Percentiles rank a stretch among this genome's conserved stretches.
Evolutionary conservation across 345 rosid species (phyloP).

Genomic region (Limnanthes douglasii): DNA sequence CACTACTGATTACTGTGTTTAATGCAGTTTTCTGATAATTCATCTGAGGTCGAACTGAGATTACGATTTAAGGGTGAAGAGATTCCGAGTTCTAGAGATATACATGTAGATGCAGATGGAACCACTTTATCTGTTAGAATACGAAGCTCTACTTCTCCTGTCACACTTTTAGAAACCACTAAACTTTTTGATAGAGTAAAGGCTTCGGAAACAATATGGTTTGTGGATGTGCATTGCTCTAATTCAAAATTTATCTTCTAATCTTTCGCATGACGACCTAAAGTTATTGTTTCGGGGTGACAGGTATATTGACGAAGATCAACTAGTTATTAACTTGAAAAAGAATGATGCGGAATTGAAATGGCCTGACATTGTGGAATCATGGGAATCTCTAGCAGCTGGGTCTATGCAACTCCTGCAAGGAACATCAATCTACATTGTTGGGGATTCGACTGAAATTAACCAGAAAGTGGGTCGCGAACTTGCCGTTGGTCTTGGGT

Average conservation of each 20-base stretch:
- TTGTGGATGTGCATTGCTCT: conserved; percentile 9
- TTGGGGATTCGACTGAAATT: conserved; percentile 63
- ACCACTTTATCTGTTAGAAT: conserved; percentile 37
- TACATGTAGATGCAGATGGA: conserved; percentile 69
- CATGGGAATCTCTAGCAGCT: conserved; percentile 78
- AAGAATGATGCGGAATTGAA: conserved; percentile 70
- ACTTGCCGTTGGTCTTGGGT: conserved; percentile 82
- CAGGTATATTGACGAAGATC: conserved; percentile 77
- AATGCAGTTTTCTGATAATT: conserved; percentile 63
- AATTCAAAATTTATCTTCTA: background rate
- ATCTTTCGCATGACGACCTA: background rate
- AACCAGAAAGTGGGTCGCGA: conserved; percentile 67
- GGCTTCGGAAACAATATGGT: conserved; percentile 85
- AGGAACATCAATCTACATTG: conserved; percentile 67
- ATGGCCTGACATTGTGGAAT: conserved; percentile 86
- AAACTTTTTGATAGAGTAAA: conserved; percentile 52
- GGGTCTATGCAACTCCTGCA: conserved; percentile 65
- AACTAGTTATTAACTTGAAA: conserved; percentile 72
- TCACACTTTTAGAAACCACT: conserved; percentile 51
- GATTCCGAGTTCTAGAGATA: conserved; percentile 31
- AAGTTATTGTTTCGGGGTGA: conserved; percentile 7
- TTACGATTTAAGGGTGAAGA: conserved; percentile 30
- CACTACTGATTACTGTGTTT: background rate
- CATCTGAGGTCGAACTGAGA: conserved; percentile 69
- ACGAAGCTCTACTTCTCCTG: conserved; percentile 24